Evolutionary conservation across 129 eudicot species (phyloP), one percentile per base, ranked within the genome.

Genomic region (Pseudognaphalium luteoalbum): DNA sequence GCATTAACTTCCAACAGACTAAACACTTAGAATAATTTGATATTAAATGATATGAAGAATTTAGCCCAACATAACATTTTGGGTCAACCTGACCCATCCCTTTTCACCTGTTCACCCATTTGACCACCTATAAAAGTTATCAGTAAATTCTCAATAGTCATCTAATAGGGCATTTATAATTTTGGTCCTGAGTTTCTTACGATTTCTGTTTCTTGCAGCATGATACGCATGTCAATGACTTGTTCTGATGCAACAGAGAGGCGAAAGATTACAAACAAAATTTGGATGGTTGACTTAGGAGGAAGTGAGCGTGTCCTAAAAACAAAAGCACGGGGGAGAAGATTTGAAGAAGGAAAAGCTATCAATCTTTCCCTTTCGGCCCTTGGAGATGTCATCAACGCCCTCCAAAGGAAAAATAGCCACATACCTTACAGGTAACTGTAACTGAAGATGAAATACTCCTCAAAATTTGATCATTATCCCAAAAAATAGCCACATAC

Each of bases 201-300:
- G 39, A 25, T 7, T 35, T 44, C 20, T n/a, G 29, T n/a, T 28
- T 59, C 8, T 30, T 74, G 71, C 80, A 74, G 83, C 71, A 74
- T 80, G 83, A 80, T 80, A 32, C 80, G 83, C 14, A 32, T 80
- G 62, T 80, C 83, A 42, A 80, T 80, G 80, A 80, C 80, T 42
- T 74, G 80, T 47, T 74, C 56, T 21, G 83, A 74, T 68, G 80
- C 62, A 44, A 80, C 66, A 6, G 58, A 56, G 58, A 80, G 80
- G 32, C 63, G 83, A 74, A 80, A 80, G 35, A 22, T 74, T 32
- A 80, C 83, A 21, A 87, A 87, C 83, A 90, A 90, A 82, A 72
- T 90, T 70, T 90, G 96, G 96, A 88, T 88, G 96, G 93, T 90
- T 80, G 96, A 90, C 79, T 85, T 90, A 66, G 96, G 96, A 71